Evolutionary conservation across 768 basidiomycete genomes (phyloP).

Genomic region (Hypholoma fasciculare): DNA sequence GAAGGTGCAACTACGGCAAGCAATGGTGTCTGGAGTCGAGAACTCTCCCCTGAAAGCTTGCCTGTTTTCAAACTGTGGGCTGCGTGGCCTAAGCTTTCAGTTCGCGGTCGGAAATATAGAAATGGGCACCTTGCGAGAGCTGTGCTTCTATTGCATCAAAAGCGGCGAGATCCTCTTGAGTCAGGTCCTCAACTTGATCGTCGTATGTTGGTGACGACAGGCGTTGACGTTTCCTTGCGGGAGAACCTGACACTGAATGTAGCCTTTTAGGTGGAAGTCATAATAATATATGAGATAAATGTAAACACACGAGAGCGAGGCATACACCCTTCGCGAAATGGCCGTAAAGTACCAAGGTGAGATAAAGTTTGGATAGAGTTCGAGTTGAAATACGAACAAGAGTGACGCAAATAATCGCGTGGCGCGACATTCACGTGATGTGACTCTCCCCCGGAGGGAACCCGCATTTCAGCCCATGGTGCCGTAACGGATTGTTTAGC

Average conservation of each 20-base stretch:
- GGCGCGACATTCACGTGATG: neutral
- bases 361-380: neutral
- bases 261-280: neutral
- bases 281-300: neutral
- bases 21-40: constrained; percentile 15
- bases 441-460: no score
- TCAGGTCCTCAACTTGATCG: constrained; percentile 47
- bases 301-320: neutral
- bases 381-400: neutral
- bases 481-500: no score
- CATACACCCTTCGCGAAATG: neutral
- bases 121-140: constrained; percentile 35
- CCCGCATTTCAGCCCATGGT: no score
- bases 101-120: neutral
- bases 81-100: neutral
- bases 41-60: neutral
- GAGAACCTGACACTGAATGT: constrained; percentile 35
- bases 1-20: constrained; percentile 7
- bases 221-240: constrained; percentile 57
- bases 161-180: constrained; percentile 54
- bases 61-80: neutral
- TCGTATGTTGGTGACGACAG: constrained; percentile 71
- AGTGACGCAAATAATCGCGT: neutral
- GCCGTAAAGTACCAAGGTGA: neutral
- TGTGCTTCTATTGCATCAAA: constrained; percentile 51